phyloP scores from a whole-genome alignment of 768 basidiomycete genomes.

The Agrocybe pediades region DNA sequence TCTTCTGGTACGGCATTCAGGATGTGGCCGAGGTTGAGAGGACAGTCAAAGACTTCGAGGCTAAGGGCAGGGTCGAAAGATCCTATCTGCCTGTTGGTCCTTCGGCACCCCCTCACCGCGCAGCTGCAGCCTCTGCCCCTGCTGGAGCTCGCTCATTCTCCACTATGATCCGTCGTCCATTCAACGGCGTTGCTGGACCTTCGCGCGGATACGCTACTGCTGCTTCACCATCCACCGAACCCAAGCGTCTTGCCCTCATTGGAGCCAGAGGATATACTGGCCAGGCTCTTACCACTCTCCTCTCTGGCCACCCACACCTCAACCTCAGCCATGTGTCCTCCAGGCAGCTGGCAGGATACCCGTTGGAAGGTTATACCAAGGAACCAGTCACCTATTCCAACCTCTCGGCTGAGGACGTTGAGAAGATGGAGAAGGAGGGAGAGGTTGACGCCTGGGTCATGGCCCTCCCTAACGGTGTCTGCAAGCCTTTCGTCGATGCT shows the following conservation, averaged over 20 bases:
- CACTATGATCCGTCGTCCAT: constrained; percentile 46
- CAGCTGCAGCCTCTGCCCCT: constrained; percentile 27
- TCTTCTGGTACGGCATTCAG: constrained; percentile 98
- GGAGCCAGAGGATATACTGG: constrained; percentile 97
- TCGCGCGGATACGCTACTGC: constrained; percentile 83
- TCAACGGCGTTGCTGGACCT: constrained; percentile 44
- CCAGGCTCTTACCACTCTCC: constrained; percentile 84
- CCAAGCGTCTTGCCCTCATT: constrained; percentile 92
- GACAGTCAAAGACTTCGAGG: constrained; percentile 73
- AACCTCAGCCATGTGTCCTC: constrained; percentile 95
- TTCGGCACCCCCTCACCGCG: constrained; percentile 59
- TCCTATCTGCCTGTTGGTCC: constrained; percentile 89
- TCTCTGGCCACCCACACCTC: constrained; percentile 87
- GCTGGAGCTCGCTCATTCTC: constrained; percentile 57
- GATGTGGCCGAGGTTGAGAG: constrained; percentile 91
- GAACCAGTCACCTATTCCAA: constrained; percentile 74
- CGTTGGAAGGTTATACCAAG: constrained; percentile 83
- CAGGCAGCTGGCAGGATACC: constrained; percentile 84
- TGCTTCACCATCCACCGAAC: constrained; percentile 54
- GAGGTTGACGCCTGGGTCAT: constrained; percentile 98
- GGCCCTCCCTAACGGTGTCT: constrained; percentile 97
- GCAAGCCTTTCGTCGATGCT: constrained; percentile 96
- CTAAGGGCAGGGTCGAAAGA: constrained; percentile 82
- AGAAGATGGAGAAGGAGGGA: constrained; percentile 84
- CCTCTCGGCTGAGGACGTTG: constrained; percentile 76